Base-by-base conservation (phyloP, 2,329 filamentous ascomycete species). In the Bipolaris oryzae region DNA sequence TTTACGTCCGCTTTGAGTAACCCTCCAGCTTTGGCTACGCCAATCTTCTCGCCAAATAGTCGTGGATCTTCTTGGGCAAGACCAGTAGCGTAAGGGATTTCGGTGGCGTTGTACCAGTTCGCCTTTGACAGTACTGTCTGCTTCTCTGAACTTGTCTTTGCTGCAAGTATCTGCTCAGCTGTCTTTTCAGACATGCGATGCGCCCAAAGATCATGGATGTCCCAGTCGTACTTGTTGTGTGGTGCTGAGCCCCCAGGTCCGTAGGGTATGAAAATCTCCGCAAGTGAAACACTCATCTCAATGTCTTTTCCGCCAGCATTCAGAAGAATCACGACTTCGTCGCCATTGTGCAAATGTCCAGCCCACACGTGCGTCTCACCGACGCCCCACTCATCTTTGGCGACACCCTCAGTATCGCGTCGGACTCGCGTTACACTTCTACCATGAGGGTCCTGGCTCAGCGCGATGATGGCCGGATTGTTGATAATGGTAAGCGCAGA, bases 401-500 rank as follows among this genome's bases (percentile, higher is more conserved):
- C 57, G 3, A 65, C 60, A 9, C 57, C 59, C 13, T 53, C 49
- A 7, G 60, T 68, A 42, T 68, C 61, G 20, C 56, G 47, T 39
- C 61, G 54, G 6, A 70, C 66, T 15, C 66, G 64, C 13, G 66
- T 70, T 7, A 67, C 63, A 11, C 59, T 63, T 3, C 67, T 55
- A 10, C 64, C 67, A 44, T 68, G 66, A 2, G 67, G 64, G 16
- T 70, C 66, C 15, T 70, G 67, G 37, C 62, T 70, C 5, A 70
- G 58, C 11, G 67, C 66, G 13, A 70, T 66, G 18, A 70, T 67
- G n/a, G 67, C 67, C 1, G 66, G 67, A 42, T 78, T 78, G 46
- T 73, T 76, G 25, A 78, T 67, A 5, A 80, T 77, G 2, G 68
- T 71, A 11, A 82, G 65, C 5, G 74, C 76, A 23, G 76, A 68